Evolutionary conservation across 1,139 yeast genomes (phyloP).

Genomic region (Pneumocystis murina): DNA sequence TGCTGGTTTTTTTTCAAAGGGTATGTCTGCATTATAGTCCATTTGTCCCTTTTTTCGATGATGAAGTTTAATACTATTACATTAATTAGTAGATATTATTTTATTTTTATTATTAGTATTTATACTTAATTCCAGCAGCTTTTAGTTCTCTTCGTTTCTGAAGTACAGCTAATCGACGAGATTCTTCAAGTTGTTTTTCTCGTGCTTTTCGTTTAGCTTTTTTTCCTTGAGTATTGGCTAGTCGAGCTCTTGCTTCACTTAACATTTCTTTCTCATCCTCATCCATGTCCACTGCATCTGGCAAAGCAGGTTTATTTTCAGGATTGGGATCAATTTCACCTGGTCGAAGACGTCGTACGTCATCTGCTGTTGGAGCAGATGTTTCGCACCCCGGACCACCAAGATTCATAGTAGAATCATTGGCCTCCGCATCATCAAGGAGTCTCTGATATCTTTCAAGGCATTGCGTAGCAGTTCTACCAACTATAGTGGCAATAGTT

Average conservation of each 20-base stretch:
- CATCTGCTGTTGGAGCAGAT: constrained; percentile 18
- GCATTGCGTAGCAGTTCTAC: constrained; percentile 77
- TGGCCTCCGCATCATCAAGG: constrained; percentile 39
- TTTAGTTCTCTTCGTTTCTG: constrained; percentile 76
- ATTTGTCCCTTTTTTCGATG: constrained; percentile 41
- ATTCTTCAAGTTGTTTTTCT: constrained; percentile 64
- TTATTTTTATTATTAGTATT: neutral
- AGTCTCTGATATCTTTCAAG: constrained; percentile 73
- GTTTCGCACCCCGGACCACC: constrained; percentile 47
- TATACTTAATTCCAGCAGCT: constrained; percentile 56
- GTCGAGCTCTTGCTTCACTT: constrained; percentile 79
- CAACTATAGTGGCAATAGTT: constrained; percentile 63
- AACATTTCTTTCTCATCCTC: constrained; percentile 89
- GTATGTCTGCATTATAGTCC: constrained; percentile 73
- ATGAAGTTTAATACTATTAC: constrained; percentile 18
- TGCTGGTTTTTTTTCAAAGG: constrained; percentile 61
- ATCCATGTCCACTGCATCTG: constrained; percentile 63
- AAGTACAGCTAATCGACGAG: constrained; percentile 55
- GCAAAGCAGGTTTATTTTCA: constrained; percentile 70
- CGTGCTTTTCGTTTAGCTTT: constrained; percentile 85
- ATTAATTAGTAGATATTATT: neutral
- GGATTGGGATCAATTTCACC: constrained; percentile 58
- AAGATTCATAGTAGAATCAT: constrained; percentile 28
- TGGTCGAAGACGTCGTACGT: constrained; percentile 15
- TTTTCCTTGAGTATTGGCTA: constrained; percentile 87